phyloP scores from a whole-genome alignment of 345 rosid species.

The Punica granatum region DNA sequence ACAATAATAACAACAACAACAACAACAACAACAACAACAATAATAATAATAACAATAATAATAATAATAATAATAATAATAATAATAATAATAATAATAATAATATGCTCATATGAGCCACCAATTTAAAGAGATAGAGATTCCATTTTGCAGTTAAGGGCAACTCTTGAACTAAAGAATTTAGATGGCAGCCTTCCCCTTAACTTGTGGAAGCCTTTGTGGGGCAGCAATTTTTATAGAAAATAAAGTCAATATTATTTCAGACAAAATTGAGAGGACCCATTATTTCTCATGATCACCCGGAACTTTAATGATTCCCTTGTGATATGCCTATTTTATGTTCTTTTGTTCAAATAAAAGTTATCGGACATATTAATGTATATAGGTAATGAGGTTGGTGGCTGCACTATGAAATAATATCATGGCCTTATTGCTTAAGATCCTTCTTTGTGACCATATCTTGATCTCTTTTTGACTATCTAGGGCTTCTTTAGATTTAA shows the following conservation, averaged over 20 bases:
- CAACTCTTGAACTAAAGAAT: not conserved
- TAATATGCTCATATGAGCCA: not conserved
- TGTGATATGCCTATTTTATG: not conserved
- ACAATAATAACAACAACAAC: no score
- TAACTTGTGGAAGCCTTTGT: constrained; percentile 6
- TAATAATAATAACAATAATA: no score
- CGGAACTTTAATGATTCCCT: not conserved
- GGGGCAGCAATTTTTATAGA: no score
- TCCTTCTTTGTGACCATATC: not conserved
- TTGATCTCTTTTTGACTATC: not conserved
- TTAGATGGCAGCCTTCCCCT: constrained; percentile 1
- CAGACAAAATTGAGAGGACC: not conserved
- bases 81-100: no score
- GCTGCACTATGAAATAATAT: constrained; percentile 4
- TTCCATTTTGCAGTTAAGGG: constrained; percentile 9
- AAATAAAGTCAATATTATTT: not conserved
- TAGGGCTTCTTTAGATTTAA: not conserved
- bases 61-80: no score
- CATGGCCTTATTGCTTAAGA: constrained; percentile 1
- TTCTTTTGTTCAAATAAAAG: no score
- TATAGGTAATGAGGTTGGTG: constrained; percentile 2
- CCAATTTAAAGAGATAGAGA: constrained; percentile 3
- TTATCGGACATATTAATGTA: not conserved
- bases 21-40: no score
- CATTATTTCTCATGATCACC: constrained; percentile 1